A percentile compares a stretch with the other conserved stretches of the same genome.
Conservation (phyloP, 2,329 filamentous ascomycete genomes). For the Pseudogymnoascus sp. region DNA sequence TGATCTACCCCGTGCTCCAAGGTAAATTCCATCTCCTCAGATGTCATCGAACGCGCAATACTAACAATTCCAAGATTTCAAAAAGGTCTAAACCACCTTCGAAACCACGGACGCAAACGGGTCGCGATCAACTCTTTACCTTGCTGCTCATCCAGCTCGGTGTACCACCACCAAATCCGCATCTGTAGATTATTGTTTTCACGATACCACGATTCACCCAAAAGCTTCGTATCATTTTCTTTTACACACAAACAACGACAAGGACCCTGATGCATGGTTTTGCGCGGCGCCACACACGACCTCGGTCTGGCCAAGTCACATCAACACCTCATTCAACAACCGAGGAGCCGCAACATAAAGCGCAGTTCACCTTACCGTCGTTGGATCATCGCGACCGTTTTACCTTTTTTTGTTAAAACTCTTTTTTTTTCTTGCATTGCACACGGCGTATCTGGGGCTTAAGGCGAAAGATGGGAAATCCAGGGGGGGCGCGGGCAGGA, state of each 20-base stretch:
- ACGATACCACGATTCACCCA: constrained; percentile 39
- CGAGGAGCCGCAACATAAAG: not conserved
- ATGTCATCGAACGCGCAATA: not conserved
- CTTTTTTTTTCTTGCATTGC: not conserved
- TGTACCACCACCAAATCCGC: constrained; percentile 15
- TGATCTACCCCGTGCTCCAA: constrained; percentile 93
- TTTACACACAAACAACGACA: not conserved
- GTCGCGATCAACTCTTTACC: not conserved
- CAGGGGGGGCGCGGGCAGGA: not conserved
- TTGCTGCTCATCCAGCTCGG: constrained; percentile 4
- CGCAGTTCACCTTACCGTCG: not conserved
- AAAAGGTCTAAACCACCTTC: constrained; percentile 27
- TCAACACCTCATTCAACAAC: constrained; percentile 5
- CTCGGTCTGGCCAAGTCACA: constrained; percentile 17
- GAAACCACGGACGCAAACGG: not conserved
- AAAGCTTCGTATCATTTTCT: constrained; percentile 1
- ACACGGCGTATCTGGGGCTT: not conserved
- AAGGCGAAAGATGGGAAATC: not conserved
- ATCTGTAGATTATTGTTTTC: constrained; percentile 30
- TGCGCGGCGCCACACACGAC: constrained; percentile 9
- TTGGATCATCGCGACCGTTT: constrained; percentile 8
- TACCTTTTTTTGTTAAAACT: not conserved
- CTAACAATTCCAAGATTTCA: constrained; percentile 27
- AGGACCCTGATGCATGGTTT: not conserved
- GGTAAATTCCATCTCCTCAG: constrained; percentile 43